phyloP scores from a whole-genome alignment of 345 rosid genomes.

The Xanthoceras sorbifolium region DNA sequence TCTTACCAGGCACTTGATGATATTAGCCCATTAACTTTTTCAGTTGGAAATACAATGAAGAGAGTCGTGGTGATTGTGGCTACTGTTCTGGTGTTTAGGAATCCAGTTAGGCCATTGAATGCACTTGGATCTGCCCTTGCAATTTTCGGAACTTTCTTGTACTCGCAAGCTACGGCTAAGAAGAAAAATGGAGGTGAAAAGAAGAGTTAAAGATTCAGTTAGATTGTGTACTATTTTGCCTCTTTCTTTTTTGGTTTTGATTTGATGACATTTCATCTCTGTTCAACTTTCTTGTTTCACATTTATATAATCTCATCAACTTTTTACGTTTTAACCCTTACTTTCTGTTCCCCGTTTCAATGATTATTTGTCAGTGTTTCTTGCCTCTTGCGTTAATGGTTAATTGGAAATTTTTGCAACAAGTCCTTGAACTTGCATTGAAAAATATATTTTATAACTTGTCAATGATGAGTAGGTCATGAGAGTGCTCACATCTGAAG shows the following conservation, averaged over 20 bases:
- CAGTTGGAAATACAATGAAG: slow-evolving; percentile 96
- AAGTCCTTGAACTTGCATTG: neutral
- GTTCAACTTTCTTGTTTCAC: neutral
- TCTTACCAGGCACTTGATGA: slow-evolving; percentile 96
- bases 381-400: neutral
- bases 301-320: neutral
- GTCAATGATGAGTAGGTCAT: neutral
- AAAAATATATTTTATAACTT: neutral
- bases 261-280: slow-evolving; percentile 9
- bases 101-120: slow-evolving; percentile 89
- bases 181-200: slow-evolving; percentile 54
- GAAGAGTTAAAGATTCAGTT: slow-evolving; percentile 39
- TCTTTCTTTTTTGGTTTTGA: neutral
- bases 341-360: neutral
- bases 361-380: neutral
- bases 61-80: slow-evolving; percentile 90
- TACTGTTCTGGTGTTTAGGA: slow-evolving; percentile 85
- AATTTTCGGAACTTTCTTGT: slow-evolving; percentile 82
- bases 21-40: slow-evolving; percentile 89
- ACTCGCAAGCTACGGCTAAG: slow-evolving; percentile 75
- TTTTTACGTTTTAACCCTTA: neutral
- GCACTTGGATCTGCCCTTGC: slow-evolving; percentile 95
- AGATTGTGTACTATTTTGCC: neutral
- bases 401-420: neutral
- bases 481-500: neutral